phyloP scores from a whole-genome alignment of 108 stramenopile species.

The Cyclotella cryptica region DNA sequence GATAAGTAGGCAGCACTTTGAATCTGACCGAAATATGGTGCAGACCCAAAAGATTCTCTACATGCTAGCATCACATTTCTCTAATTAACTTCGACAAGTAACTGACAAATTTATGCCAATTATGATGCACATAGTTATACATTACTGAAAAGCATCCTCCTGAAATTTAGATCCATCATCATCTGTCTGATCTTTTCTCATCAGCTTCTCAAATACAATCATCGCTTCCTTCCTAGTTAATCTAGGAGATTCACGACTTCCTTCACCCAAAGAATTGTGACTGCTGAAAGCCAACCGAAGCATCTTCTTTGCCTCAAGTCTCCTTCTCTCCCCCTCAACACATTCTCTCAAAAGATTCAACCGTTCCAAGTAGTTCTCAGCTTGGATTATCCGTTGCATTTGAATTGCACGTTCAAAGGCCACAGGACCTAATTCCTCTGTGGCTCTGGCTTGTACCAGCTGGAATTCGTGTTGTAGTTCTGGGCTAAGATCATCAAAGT shows the following conservation, averaged over 20 bases:
- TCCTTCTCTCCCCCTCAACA: constrained; percentile 40
- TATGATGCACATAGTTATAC: too few species aligned
- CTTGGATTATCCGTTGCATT: constrained; percentile 48
- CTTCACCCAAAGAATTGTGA: constrained; percentile 12
- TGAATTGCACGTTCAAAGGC: constrained; percentile 51
- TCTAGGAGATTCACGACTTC: neutral
- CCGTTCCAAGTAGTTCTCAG: constrained; percentile 35
- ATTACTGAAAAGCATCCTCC: constrained; percentile 26
- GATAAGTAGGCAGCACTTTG: too few species aligned
- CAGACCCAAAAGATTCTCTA: too few species aligned
- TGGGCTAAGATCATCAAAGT: constrained; percentile 49
- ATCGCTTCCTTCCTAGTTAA: constrained; percentile 36
- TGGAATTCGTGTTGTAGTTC: constrained; percentile 48
- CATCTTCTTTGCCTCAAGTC: constrained; percentile 51
- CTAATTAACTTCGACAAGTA: too few species aligned
- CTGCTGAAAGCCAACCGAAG: constrained; percentile 30
- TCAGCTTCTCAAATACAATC: constrained; percentile 39
- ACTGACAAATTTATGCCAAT: too few species aligned
- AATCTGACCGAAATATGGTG: too few species aligned
- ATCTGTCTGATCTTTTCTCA: constrained; percentile 6
- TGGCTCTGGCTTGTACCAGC: constrained; percentile 42
- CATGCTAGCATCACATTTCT: too few species aligned
- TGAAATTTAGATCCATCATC: constrained; percentile 13
- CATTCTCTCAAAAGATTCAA: constrained; percentile 42
- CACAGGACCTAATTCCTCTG: constrained; percentile 41